phyloP scores from a whole-genome alignment of 73 alveolate species.

The Paramecium octaurelia region DNA sequence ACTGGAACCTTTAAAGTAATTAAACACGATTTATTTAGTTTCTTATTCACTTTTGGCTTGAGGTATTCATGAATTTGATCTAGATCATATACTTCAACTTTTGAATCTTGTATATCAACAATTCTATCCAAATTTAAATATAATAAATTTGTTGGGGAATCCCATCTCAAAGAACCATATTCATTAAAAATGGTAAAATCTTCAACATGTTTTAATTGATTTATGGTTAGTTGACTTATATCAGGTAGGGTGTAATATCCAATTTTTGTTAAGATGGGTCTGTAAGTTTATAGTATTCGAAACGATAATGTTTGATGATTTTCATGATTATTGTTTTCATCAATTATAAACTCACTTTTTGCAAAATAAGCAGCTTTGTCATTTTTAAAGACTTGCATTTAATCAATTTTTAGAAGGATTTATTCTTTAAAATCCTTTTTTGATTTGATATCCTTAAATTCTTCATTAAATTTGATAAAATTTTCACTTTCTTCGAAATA shows the following conservation, averaged over 20 bases:
- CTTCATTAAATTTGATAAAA: neutral
- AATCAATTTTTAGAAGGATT: neutral
- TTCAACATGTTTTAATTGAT: neutral
- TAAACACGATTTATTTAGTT: neutral
- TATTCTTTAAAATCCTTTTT: neutral
- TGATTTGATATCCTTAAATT: neutral
- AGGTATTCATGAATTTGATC: neutral
- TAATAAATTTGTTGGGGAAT: neutral
- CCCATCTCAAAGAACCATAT: neutral
- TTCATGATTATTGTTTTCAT: neutral
- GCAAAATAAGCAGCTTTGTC: neutral
- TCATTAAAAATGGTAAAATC: neutral
- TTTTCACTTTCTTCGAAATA: neutral
- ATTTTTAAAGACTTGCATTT: neutral
- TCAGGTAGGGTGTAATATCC: neutral
- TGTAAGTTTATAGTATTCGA: neutral
- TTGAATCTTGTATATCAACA: neutral
- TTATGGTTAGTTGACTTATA: neutral
- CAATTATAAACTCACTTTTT: neutral
- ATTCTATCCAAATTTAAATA: neutral
- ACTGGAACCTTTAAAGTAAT: neutral
- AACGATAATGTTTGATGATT: neutral
- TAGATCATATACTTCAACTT: neutral
- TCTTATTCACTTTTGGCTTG: neutral
- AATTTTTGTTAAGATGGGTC: neutral